phyloP scores from a whole-genome alignment of 2,329 filamentous ascomycete species.

The Epichloe glyceriae region DNA sequence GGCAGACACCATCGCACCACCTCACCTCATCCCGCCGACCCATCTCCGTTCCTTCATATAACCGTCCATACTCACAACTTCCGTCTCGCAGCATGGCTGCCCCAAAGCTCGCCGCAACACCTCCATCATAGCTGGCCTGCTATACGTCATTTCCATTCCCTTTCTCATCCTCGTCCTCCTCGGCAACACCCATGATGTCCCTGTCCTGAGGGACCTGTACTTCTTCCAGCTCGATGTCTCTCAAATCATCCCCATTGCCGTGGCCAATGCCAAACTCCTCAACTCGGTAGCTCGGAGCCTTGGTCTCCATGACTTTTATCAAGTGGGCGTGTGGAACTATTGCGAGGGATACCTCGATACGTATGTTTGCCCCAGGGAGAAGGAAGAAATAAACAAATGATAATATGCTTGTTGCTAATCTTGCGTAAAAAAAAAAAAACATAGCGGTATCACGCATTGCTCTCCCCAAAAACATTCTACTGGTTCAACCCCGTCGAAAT shows the following conservation, averaged over 20 bases:
- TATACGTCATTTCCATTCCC: conserved; percentile 61
- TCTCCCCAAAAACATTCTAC: conserved; percentile 53
- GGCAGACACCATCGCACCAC: too few relatives aligned
- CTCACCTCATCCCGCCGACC: too few relatives aligned
- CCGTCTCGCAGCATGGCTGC: conserved; percentile 10
- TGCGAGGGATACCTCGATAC: conserved; percentile 72
- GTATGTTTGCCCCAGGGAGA: conserved; percentile 19
- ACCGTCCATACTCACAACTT: neutral
- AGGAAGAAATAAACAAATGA: too few relatives aligned
- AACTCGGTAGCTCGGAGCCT: conserved; percentile 79
- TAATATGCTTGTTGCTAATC: neutral
- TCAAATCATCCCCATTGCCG: conserved; percentile 62
- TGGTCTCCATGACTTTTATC: conserved; percentile 88
- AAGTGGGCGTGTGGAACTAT: conserved; percentile 82
- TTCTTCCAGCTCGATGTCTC: conserved; percentile 77
- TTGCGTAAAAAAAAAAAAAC: neutral
- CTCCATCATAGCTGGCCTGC: conserved; percentile 50
- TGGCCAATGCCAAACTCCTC: conserved; percentile 61
- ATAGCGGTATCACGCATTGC: conserved; percentile 64
- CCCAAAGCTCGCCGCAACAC: conserved; percentile 38
- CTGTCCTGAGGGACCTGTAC: conserved; percentile 57
- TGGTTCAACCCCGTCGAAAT: conserved; percentile 89
- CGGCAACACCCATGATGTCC: conserved; percentile 54
- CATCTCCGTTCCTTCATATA: too few relatives aligned
- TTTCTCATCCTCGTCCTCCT: conserved; percentile 72